Evolutionary conservation across 192 early-diverging fungal species (phyloP).

Genomic region (Kickxella alabastrina): DNA sequence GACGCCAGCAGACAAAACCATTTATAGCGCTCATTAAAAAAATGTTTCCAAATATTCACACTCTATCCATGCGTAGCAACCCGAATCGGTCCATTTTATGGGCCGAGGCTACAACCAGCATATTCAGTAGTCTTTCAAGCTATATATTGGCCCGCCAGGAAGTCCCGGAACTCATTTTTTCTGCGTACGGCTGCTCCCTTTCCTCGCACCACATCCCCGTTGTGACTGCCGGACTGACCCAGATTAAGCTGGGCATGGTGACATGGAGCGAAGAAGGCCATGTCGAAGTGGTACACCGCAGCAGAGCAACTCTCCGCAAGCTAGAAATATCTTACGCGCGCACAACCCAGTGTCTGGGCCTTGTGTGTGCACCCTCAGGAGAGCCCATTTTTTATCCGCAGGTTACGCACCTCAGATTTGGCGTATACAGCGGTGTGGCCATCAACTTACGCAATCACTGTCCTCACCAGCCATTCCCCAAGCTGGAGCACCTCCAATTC

Average conservation of each 20-base stretch:
- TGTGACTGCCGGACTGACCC: background rate
- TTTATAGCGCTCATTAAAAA: too few relatives aligned
- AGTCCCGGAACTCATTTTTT: background rate
- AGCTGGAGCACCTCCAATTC: background rate
- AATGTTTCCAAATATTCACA: background rate
- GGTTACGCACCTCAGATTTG: constrained; percentile 4
- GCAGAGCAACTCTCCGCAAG: background rate
- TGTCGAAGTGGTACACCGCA: background rate
- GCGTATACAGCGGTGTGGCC: constrained; percentile 4
- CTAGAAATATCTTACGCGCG: background rate
- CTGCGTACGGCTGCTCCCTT: background rate
- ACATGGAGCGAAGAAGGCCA: constrained; percentile 1
- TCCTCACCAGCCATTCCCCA: constrained; percentile 3
- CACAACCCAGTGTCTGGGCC: background rate
- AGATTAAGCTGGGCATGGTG: background rate
- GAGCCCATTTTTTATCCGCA: constrained; percentile 5
- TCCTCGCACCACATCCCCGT: background rate
- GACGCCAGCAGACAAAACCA: too few relatives aligned
- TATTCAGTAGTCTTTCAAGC: background rate
- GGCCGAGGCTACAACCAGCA: too few relatives aligned
- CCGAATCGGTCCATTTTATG: too few relatives aligned
- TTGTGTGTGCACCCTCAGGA: background rate
- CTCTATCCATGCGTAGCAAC: background rate
- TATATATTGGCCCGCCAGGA: background rate
- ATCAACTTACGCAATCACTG: background rate